Evolutionary conservation across 176 grass and related monocot species (phyloP), one percentile per base, ranked within the genome.

Genomic region (Juncus effusus): DNA sequence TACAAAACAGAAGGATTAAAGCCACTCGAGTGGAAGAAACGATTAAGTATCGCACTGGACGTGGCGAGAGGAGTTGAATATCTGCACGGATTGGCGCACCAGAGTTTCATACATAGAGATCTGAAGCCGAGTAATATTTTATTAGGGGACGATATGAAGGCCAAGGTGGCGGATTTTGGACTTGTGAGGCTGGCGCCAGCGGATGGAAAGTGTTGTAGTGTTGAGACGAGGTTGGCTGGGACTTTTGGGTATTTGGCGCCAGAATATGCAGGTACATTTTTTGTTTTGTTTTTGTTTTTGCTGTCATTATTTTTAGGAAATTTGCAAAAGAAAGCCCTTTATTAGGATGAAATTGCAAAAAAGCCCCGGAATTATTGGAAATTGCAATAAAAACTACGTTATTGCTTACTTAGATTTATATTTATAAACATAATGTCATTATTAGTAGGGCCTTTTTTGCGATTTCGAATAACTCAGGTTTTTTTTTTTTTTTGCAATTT

Each of bases 71-170:
- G 92, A 51, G 92, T 96, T 15, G 92, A 96, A 54, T 96, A 96
- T 65, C 69, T 96, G 60, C 92, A 96, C 75, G 77, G 79, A 70
- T 81, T 96, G 65, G 92, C 92, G 0, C 92, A 96, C 47, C 92
- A 96, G 72, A 96, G 87, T 58, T 96, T 96, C 79, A 96, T 96
- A 59, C 92, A 96, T 75, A 88, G 92, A 73, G 92, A 96, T 56
- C 79, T 96, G 44, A 96, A 96, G 52, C 92, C 92, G 69, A 88
- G 84, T 10, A 96, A 96, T 62, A 96, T 96, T 72, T 82, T 96
- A 61, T 88, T 96, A 73, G 77, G 92, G 10, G 92, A 96, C 54
- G 92, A 96, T 79, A 96, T 96, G 92, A 96, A 88, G 70, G 92
- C 92, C 16, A 96, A 96, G 82, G 92, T 96, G 68, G 92, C 92